A percentile compares a stretch with the other conserved stretches of the same genome.
phyloP scores from a whole-genome alignment of 371 early-diverging fungal genomes.

The Gilbertella persicaria region DNA sequence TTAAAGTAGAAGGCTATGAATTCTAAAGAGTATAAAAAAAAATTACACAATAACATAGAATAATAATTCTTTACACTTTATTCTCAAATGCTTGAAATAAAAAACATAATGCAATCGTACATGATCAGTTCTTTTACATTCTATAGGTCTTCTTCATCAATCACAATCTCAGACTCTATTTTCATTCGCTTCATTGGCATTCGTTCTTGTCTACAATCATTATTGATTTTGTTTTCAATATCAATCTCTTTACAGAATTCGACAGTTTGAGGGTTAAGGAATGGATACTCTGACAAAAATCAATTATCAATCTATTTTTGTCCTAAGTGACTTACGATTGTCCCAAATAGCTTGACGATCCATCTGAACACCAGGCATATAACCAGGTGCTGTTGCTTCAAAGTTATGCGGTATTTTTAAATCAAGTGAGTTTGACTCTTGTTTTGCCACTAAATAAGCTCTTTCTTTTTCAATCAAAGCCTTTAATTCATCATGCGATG shows the following conservation, averaged over 20 bases:
- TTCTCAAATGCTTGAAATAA: background rate
- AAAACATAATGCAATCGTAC: too few relatives aligned
- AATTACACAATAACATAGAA: background rate
- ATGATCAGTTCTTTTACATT: too few relatives aligned
- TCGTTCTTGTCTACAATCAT: background rate
- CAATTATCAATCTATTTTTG: too few relatives aligned
- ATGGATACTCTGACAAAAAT: conserved; percentile 33
- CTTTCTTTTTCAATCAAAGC: conserved; percentile 29
- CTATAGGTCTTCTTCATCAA: conserved; percentile 22
- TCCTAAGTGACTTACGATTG: conserved; percentile 41
- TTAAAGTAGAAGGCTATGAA: conserved; percentile 76
- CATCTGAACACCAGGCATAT: conserved; percentile 25
- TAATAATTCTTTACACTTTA: background rate
- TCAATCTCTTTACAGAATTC: conserved; percentile 61
- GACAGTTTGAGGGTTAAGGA: conserved; percentile 72
- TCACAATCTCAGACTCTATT: conserved; percentile 23
- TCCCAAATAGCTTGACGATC: conserved; percentile 24
- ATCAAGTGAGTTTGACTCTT: conserved; percentile 39
- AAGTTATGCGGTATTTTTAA: conserved; percentile 70
- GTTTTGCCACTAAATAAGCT: conserved; percentile 17
- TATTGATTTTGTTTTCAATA: conserved; percentile 60
- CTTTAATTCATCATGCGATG: conserved; percentile 43
- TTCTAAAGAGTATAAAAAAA: conserved; percentile 38
- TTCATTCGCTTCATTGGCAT: conserved; percentile 3
- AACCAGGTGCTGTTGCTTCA: conserved; percentile 51